Conservation (phyloP, 2,329 filamentous ascomycete species). For the Dothistroma septosporum region DNA sequence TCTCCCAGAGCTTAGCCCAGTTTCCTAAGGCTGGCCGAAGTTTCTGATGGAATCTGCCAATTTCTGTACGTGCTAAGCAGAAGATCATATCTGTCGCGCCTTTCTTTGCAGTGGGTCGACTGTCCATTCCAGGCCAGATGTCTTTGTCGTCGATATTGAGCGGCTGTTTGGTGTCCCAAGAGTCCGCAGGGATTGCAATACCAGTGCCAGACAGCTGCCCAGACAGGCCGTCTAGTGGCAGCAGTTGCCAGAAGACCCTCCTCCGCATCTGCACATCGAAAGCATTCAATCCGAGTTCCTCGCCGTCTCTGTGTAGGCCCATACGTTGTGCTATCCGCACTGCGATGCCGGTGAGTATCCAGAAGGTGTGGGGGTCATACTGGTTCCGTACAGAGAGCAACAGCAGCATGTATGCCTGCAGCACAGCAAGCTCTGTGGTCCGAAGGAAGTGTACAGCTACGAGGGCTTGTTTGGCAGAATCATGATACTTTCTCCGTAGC, state of each 20-base stretch:
- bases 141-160: slow-evolving; percentile 37
- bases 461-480: slow-evolving; percentile 60
- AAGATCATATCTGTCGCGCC: slow-evolving; percentile 54
- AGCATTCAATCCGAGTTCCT: slow-evolving; percentile 46
- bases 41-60: slow-evolving; percentile 40
- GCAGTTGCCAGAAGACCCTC: slow-evolving; percentile 60
- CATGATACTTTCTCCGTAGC: slow-evolving; percentile 29
- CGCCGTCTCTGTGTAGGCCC: slow-evolving; percentile 59
- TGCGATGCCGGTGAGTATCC: slow-evolving; percentile 60
- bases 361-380: slow-evolving; percentile 53
- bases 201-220: slow-evolving; percentile 32
- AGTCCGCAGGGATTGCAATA: slow-evolving; percentile 26
- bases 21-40: slow-evolving; percentile 19
- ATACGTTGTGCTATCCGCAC: slow-evolving; percentile 58
- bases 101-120: slow-evolving; percentile 44
- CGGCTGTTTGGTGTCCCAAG: slow-evolving; percentile 33
- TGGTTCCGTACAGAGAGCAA: slow-evolving; percentile 41
- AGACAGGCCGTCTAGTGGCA: slow-evolving; percentile 51
- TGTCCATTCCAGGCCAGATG: slow-evolving; percentile 42
- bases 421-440: slow-evolving; percentile 58
- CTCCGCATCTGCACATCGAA: slow-evolving; percentile 59
- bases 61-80: slow-evolving; percentile 41
- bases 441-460: slow-evolving; percentile 64
- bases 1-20: slow-evolving; percentile 21
- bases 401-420: slow-evolving; percentile 66